Conservation (phyloP, 768 basidiomycete genomes). For the Boletus rubropictus region DNA sequence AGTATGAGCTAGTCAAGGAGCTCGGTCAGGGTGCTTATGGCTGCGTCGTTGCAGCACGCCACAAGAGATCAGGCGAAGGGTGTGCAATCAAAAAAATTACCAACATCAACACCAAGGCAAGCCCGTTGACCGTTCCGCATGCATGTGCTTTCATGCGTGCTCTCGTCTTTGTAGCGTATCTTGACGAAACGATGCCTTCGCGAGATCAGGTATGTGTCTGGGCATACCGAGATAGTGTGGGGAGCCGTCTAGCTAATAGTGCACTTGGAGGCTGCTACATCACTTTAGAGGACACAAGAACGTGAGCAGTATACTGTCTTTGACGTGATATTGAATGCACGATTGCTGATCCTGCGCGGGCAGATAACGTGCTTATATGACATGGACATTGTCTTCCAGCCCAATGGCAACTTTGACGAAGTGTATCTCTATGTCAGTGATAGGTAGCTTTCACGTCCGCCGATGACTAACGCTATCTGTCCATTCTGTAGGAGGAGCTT, state of each 20-base stretch:
- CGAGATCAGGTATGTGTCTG: constrained; percentile 72
- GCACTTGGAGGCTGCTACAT: constrained; percentile 65
- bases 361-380: constrained; percentile 97
- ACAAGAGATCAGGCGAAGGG: constrained; percentile 77
- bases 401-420: constrained; percentile 90
- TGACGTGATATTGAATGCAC: not conserved
- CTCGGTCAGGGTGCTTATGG: constrained; percentile 96
- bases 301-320: constrained; percentile 40
- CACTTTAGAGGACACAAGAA: constrained; percentile 99
- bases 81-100: constrained; percentile 97
- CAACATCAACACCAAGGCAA: constrained; percentile 84
- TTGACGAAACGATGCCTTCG: constrained; percentile 93
- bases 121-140: constrained; percentile 9
- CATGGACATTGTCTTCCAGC: constrained; percentile 95
- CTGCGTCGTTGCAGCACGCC: constrained; percentile 82
- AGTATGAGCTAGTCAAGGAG: constrained; percentile 94
- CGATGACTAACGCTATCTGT: not conserved
- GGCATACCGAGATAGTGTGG: not conserved
- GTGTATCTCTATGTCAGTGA: constrained; percentile 82
- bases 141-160: constrained; percentile 11
- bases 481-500: constrained; percentile 74
- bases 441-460: not conserved
- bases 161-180: constrained; percentile 56
- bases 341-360: constrained; percentile 3
- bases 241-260: constrained; percentile 11